Percentiles rank a stretch among this genome's conserved stretches.
These are phyloP conservation scores for Cetradonia linearis DNA, from an alignment of 495 filamentous ascomycete genomes.

Conservation along the genomic window DNA sequence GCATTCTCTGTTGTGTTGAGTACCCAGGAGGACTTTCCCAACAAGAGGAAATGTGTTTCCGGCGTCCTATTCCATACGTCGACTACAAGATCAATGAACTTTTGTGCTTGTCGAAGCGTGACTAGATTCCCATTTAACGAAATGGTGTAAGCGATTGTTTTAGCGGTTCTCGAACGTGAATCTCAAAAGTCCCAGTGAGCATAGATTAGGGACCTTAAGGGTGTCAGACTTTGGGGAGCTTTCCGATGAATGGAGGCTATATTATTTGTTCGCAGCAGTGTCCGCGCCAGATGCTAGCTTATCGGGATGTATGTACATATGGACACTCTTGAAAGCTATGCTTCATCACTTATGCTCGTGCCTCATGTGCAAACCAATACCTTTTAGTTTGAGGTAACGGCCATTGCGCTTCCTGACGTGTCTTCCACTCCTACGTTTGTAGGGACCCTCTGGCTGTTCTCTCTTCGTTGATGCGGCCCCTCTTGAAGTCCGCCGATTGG, in stretches of 20 bases:
- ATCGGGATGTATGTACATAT: constrained; percentile 13
- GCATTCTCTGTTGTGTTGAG: not conserved
- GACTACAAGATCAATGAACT: too few species aligned
- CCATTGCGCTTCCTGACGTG: not conserved
- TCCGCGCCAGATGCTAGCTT: not conserved
- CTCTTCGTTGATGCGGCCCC: not conserved
- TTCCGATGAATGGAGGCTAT: not conserved
- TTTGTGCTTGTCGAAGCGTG: not conserved
- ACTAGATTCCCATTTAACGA: not conserved
- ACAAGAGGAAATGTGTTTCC: not conserved
- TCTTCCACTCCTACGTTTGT: not conserved
- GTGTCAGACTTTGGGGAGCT: not conserved
- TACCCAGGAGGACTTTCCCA: not conserved
- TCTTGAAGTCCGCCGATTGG: not conserved
- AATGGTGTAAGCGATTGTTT: not conserved
- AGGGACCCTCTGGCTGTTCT: not conserved
- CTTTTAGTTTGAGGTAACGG: not conserved
- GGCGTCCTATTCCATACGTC: not conserved
- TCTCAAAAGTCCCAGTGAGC: not conserved
- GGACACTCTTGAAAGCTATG: not conserved
- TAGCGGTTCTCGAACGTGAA: not conserved
- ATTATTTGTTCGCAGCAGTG: not conserved
- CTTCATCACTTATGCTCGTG: too few species aligned
- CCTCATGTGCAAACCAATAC: too few species aligned
- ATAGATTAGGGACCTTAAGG: not conserved